phyloP scores from a whole-genome alignment of 768 basidiomycete genomes.

The Daedalea quercina region DNA sequence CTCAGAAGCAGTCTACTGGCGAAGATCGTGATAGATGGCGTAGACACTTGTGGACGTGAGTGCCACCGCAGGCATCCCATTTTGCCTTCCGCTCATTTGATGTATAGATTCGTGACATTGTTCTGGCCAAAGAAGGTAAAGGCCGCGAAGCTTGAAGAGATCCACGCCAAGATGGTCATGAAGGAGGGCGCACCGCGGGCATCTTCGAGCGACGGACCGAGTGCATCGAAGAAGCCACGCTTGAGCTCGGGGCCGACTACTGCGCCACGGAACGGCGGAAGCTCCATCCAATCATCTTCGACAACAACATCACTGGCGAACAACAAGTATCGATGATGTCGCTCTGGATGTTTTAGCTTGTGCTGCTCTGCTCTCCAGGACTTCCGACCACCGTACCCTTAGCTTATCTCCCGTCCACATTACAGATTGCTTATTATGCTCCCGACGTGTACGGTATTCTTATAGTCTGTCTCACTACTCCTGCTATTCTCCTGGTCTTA shows the following conservation, averaged over 20 bases:
- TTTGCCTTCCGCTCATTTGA: constrained; percentile 3
- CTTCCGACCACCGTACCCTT: not conserved
- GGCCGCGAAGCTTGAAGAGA: constrained; percentile 88
- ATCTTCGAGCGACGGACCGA: constrained; percentile 19
- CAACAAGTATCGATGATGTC: constrained; percentile 19
- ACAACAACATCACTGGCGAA: constrained; percentile 19
- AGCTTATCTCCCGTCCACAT: not conserved
- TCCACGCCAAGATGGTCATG: constrained; percentile 94
- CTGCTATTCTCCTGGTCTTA: no score
- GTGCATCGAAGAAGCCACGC: constrained; percentile 22
- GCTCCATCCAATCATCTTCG: constrained; percentile 14
- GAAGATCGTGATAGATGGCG: constrained; percentile 86
- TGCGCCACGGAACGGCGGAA: constrained; percentile 6
- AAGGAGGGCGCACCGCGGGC: constrained; percentile 48
- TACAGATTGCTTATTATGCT: no score
- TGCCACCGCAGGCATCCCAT: constrained; percentile 18
- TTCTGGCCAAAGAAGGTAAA: constrained; percentile 99
- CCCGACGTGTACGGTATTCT: no score
- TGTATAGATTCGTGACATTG: constrained; percentile 77
- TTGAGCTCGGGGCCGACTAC: constrained; percentile 14
- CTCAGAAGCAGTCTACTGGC: constrained; percentile 67
- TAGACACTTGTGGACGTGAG: constrained; percentile 95
- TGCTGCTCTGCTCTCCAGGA: not conserved
- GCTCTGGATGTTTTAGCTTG: no score
- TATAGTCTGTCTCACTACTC: no score